Conservation (phyloP, 2,329 filamentous ascomycete genomes). For the Thielaviopsis cerberus region DNA sequence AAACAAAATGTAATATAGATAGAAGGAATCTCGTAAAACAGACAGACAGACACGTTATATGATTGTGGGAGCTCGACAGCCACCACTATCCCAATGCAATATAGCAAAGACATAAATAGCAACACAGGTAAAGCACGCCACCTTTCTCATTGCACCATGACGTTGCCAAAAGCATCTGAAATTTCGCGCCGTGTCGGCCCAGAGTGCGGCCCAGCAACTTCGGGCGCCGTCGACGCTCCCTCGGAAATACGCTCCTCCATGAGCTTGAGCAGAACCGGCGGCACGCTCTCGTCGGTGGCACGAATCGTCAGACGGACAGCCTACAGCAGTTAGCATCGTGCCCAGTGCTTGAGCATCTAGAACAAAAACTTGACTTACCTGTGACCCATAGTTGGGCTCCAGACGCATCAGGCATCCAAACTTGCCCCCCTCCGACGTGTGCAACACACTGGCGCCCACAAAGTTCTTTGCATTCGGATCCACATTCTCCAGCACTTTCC, state of each 20-base stretch:
- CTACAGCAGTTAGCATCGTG: constrained; percentile 34
- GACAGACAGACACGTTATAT: neutral
- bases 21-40: neutral
- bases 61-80: too few relatives aligned
- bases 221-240: constrained; percentile 26
- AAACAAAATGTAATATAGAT: neutral
- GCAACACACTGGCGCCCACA: constrained; percentile 74
- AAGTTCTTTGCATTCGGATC: constrained; percentile 89
- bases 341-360: constrained; percentile 15
- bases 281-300: constrained; percentile 80
- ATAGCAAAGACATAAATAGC: constrained; percentile 4
- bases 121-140: neutral
- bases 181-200: constrained; percentile 31
- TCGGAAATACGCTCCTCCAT: constrained; percentile 68
- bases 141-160: constrained; percentile 28
- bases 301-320: constrained; percentile 91
- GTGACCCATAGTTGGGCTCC: constrained; percentile 82
- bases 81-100: too few relatives aligned
- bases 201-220: constrained; percentile 18
- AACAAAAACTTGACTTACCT: constrained; percentile 42
- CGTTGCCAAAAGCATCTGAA: constrained; percentile 35
- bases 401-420: constrained; percentile 83
- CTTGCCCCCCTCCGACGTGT: constrained; percentile 69
- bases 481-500: constrained; percentile 68
- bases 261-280: constrained; percentile 57